Conservation (phyloP, 129 eudicot genomes). For the Chrysanthemum makinoi region DNA sequence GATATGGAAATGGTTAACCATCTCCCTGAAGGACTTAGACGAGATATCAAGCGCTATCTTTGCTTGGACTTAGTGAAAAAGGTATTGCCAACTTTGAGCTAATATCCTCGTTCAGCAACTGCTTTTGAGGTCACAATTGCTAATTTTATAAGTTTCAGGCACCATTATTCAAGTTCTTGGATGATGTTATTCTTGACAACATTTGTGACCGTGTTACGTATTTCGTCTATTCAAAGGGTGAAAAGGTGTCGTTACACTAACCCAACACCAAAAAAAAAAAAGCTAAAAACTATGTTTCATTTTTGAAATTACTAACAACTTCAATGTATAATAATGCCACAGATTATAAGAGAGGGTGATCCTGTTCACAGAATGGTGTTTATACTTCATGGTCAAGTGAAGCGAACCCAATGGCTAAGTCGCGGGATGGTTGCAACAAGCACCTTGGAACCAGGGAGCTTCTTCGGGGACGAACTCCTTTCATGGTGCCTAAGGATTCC, state of each 20-base stretch:
- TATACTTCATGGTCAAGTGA: conserved; percentile 40
- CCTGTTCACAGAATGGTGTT: conserved; percentile 59
- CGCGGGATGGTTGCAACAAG: conserved; percentile 47
- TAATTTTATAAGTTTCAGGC: conserved; percentile 37
- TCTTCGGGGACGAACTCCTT: conserved; percentile 57
- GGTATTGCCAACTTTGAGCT: conserved; percentile 16
- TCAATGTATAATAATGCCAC: neutral
- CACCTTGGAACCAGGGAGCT: conserved; percentile 43
- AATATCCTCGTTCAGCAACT: neutral
- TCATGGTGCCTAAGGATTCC: conserved; percentile 55
- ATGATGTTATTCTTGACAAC: conserved; percentile 59
- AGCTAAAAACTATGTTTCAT: neutral
- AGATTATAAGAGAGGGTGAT: conserved; percentile 66
- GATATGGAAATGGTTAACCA: conserved; percentile 56
- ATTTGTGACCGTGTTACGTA: conserved; percentile 63
- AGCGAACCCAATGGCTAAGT: conserved; percentile 52
- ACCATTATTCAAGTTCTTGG: conserved; percentile 52
- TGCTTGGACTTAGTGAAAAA: conserved; percentile 57
- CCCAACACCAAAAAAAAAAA: neutral
- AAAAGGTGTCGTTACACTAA: conserved; percentile 41
- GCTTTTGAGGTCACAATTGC: conserved; percentile 5
- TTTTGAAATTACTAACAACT: neutral
- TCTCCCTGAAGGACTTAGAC: conserved; percentile 59
- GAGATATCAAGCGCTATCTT: conserved; percentile 63
- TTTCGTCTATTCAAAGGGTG: conserved; percentile 45